Percentiles rank a stretch among this genome's conserved stretches.
These are phyloP conservation scores for Quillaja saponaria DNA, from an alignment of 306 rosid species.

Conservation along the genomic window DNA sequence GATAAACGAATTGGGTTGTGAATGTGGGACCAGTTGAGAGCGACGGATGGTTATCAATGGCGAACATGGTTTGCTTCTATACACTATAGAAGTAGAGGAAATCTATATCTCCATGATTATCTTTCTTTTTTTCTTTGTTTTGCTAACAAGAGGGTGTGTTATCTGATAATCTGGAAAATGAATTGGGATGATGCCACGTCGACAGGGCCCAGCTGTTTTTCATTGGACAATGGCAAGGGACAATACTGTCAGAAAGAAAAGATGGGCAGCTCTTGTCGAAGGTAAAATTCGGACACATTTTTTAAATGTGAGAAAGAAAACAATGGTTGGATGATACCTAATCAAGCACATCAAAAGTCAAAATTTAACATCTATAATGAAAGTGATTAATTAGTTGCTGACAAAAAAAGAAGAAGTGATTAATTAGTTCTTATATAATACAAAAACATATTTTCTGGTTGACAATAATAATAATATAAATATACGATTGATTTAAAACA, in stretches of 20 bases:
- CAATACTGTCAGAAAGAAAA: neutral
- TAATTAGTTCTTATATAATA: too few species aligned
- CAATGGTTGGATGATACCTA: too few species aligned
- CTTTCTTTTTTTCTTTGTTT: too few species aligned
- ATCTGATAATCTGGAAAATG: slow-evolving; percentile 13
- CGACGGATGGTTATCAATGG: neutral
- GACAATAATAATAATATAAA: too few species aligned
- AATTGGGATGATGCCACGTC: slow-evolving; percentile 21
- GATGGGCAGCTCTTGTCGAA: slow-evolving; percentile 5
- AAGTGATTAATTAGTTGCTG: too few species aligned
- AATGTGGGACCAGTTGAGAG: slow-evolving; percentile 23
- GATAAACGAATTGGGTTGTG: neutral
- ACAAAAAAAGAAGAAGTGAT: too few species aligned
- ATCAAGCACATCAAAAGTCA: too few species aligned
- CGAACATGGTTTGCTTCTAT: slow-evolving; percentile 17
- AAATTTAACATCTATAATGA: too few species aligned
- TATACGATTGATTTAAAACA: too few species aligned
- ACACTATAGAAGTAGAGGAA: neutral
- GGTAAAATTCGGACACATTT: too few species aligned
- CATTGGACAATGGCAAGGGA: slow-evolving; percentile 21
- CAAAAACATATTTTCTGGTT: too few species aligned
- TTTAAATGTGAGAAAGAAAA: too few species aligned
- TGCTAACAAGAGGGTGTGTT: slow-evolving; percentile 14
- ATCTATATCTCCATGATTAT: slow-evolving; percentile 15
- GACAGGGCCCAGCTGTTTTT: slow-evolving; percentile 21